phyloP scores from a whole-genome alignment of 2,329 filamentous ascomycete species.

The Neodidymelliopsis sp. region DNA sequence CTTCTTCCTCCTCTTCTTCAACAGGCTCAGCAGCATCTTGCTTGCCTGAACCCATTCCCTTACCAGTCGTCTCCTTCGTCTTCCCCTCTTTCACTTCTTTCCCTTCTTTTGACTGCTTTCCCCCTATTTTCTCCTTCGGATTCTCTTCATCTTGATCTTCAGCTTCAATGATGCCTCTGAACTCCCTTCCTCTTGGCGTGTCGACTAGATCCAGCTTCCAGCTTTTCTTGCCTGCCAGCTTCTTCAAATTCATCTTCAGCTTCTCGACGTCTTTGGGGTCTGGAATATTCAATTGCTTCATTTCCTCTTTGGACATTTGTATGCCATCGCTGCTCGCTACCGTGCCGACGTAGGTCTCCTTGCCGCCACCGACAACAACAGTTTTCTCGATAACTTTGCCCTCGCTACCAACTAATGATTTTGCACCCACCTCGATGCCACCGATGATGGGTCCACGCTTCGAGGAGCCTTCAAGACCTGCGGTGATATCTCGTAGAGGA shows the following conservation, averaged over 20 bases:
- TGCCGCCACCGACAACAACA: slow-evolving; percentile 58
- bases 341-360: slow-evolving; percentile 61
- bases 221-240: slow-evolving; percentile 71
- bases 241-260: slow-evolving; percentile 72
- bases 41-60: slow-evolving; percentile 54
- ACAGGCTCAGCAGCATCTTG: slow-evolving; percentile 23
- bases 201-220: slow-evolving; percentile 87
- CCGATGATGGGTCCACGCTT: slow-evolving; percentile 59
- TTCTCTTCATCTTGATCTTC: slow-evolving; percentile 61
- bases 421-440: slow-evolving; percentile 66
- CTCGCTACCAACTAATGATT: slow-evolving; percentile 61
- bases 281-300: slow-evolving; percentile 70
- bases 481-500: slow-evolving; percentile 44
- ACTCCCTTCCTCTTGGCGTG: slow-evolving; percentile 68
- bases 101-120: slow-evolving; percentile 23
- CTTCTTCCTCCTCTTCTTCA: slow-evolving; percentile 32
- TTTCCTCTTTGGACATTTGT: slow-evolving; percentile 69
- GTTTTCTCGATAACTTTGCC: slow-evolving; percentile 64
- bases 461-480: slow-evolving; percentile 37
- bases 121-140: slow-evolving; percentile 18
- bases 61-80: slow-evolving; percentile 40
- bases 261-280: slow-evolving; percentile 72
- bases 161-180: slow-evolving; percentile 72
- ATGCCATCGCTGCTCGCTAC: slow-evolving; percentile 68
- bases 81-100: slow-evolving; percentile 28